These are phyloP conservation scores for Eucalyptus sideroxylon DNA, from an alignment of 345 rosid species.

Conservation along the genomic window DNA sequence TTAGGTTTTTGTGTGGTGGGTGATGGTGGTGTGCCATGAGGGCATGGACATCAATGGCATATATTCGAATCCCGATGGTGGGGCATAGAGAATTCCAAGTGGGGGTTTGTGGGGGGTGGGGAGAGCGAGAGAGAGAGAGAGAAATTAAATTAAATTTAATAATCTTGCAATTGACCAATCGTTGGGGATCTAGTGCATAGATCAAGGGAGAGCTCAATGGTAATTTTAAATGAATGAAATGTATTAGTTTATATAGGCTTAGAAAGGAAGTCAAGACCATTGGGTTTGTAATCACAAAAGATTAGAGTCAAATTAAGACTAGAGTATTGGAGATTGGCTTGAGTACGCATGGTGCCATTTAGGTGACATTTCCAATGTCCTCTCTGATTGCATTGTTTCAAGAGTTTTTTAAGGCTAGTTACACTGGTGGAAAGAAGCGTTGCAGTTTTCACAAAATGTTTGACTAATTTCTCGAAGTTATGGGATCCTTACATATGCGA, in stretches of 20 bases:
- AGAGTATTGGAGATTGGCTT: not conserved
- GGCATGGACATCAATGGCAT: not conserved
- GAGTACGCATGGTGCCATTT: not conserved
- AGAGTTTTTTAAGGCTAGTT: not conserved
- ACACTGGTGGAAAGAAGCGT: not conserved
- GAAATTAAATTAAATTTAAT: not conserved
- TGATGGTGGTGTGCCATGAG: not conserved
- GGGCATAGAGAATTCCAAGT: not conserved
- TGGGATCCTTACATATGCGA: not conserved
- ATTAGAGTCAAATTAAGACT: not conserved
- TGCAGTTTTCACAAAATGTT: not conserved
- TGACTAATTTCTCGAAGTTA: not conserved
- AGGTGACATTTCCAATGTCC: not conserved
- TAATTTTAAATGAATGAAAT: not conserved
- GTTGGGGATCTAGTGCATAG: not conserved
- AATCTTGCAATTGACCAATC: not conserved
- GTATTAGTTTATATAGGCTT: not conserved
- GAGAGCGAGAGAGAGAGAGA: fast-evolving
- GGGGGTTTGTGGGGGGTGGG: not conserved
- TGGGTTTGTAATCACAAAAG: not conserved
- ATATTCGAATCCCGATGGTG: not conserved
- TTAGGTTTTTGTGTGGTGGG: not conserved
- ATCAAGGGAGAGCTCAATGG: not conserved
- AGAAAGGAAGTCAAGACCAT: not conserved
- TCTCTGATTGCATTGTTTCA: not conserved